Evolutionary conservation across 805 yeast species (phyloP).

Genomic region (Kodamaea fukazawae): DNA sequence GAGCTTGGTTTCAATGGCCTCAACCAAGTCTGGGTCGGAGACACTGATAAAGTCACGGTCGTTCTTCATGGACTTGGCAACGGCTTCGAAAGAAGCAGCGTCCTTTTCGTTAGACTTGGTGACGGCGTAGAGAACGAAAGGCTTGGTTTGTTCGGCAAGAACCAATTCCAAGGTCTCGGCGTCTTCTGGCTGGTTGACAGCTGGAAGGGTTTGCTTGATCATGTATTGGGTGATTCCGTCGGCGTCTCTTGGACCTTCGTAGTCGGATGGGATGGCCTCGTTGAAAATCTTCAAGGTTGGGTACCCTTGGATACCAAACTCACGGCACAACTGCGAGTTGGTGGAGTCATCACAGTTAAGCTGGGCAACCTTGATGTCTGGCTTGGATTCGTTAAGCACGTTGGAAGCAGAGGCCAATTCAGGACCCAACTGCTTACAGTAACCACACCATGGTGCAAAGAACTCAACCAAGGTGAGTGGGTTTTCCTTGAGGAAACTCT

Average conservation of each 20-base stretch:
- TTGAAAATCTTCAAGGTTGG: constrained; percentile 81
- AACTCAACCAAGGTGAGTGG: constrained; percentile 83
- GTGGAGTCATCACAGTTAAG: constrained; percentile 69
- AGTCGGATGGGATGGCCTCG: constrained; percentile 54
- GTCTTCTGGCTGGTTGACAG: constrained; percentile 45
- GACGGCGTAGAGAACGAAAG: constrained; percentile 55
- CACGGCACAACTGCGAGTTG: constrained; percentile 66
- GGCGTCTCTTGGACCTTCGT: constrained; percentile 82
- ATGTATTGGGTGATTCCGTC: constrained; percentile 74
- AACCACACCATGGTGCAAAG: constrained; percentile 98
- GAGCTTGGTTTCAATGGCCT: constrained; percentile 32
- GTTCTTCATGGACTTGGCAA: constrained; percentile 67
- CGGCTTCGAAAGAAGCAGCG: constrained; percentile 40
- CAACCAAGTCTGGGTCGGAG: constrained; percentile 37
- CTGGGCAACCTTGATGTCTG: constrained; percentile 73
- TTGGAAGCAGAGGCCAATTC: constrained; percentile 74
- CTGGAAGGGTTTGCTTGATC: constrained; percentile 79
- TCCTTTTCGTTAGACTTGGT: constrained; percentile 28
- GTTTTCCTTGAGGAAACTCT: constrained; percentile 62
- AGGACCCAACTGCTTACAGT: constrained; percentile 87
- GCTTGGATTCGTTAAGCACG: constrained; percentile 45
- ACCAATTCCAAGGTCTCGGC: constrained; percentile 51
- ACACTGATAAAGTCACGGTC: constrained; percentile 57
- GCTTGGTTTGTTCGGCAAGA: constrained; percentile 46
- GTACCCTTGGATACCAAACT: constrained; percentile 72